These are phyloP conservation scores for Xylariales sp. DNA, from an alignment of 2,329 filamentous ascomycete species.

Conservation along the genomic window DNA sequence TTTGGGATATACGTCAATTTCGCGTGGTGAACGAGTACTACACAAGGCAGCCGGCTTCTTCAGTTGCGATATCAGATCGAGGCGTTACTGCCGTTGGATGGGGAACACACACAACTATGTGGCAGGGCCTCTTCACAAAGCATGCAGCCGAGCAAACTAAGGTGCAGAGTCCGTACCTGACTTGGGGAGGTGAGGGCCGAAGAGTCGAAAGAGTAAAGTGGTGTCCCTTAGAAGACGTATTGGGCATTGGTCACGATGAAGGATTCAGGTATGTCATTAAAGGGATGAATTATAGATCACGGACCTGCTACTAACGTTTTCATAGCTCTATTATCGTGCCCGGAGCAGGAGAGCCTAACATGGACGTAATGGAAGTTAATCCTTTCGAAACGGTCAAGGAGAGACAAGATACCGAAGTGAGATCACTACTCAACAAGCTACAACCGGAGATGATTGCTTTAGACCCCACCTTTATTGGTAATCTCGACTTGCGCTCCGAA, in stretches of 20 bases:
- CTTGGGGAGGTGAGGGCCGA: constrained; percentile 88
- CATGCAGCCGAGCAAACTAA: constrained; percentile 77
- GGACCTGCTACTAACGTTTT: constrained; percentile 47
- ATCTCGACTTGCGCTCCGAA: constrained; percentile 83
- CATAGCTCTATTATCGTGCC: constrained; percentile 76
- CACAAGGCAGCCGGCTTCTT: constrained; percentile 82
- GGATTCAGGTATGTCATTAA: constrained; percentile 73
- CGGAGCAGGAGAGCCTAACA: constrained; percentile 96
- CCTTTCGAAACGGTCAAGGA: constrained; percentile 95
- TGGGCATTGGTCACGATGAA: constrained; percentile 84
- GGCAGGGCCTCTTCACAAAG: constrained; percentile 89
- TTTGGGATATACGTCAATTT: constrained; percentile 93
- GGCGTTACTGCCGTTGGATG: constrained; percentile 90
- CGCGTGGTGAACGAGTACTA: constrained; percentile 92
- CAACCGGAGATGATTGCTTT: constrained; percentile 97
- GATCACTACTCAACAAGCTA: constrained; percentile 90
- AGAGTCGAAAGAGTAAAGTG: constrained; percentile 84
- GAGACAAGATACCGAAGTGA: constrained; percentile 92
- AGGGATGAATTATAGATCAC: constrained; percentile 50
- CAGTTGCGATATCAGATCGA: constrained; percentile 88
- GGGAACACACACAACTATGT: constrained; percentile 89
- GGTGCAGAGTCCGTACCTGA: constrained; percentile 89
- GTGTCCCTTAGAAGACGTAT: constrained; percentile 95
- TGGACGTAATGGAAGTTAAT: constrained; percentile 91
- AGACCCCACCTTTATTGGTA: constrained; percentile 91